These are phyloP conservation scores for Trifolium subterraneum DNA, from an alignment of 306 rosid species.

Conservation along the genomic window DNA sequence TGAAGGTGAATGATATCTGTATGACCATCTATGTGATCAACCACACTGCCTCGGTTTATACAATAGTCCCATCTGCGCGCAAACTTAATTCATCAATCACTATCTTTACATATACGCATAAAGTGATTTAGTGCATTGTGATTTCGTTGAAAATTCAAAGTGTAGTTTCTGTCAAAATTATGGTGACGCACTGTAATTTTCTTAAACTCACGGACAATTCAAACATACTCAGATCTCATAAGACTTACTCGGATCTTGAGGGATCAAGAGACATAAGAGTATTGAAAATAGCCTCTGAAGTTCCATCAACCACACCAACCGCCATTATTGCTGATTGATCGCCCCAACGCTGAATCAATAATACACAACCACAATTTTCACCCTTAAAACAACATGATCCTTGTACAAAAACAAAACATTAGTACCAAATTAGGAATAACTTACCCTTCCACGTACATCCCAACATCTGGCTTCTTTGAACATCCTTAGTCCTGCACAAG, in stretches of 20 bases:
- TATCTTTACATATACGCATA: neutral
- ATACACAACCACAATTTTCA: conserved; percentile 16
- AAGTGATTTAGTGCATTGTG: too few relatives aligned
- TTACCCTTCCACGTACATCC: conserved; percentile 71
- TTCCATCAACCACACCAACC: conserved; percentile 80
- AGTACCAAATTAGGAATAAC: conserved; percentile 35
- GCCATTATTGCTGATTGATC: conserved; percentile 94
- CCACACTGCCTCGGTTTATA: conserved; percentile 64
- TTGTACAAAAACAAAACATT: neutral
- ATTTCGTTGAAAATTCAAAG: too few relatives aligned
- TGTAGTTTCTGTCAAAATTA: too few relatives aligned
- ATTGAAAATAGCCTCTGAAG: conserved; percentile 82
- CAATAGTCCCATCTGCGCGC: conserved; percentile 96
- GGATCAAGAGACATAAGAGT: conserved; percentile 86
- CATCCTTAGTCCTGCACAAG: conserved; percentile 75
- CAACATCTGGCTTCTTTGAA: conserved; percentile 81
- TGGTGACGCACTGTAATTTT: too few relatives aligned
- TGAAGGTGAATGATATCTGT: conserved; percentile 78
- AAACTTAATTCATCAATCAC: conserved; percentile 13
- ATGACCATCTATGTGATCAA: conserved; percentile 91
- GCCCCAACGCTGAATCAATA: conserved; percentile 69
- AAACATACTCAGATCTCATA: neutral
- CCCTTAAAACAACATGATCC: neutral
- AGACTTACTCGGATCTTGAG: conserved; percentile 85
- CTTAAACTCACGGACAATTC: too few relatives aligned